Conservation (phyloP, 805 yeast genomes). For the Kuraishia floccosa region DNA sequence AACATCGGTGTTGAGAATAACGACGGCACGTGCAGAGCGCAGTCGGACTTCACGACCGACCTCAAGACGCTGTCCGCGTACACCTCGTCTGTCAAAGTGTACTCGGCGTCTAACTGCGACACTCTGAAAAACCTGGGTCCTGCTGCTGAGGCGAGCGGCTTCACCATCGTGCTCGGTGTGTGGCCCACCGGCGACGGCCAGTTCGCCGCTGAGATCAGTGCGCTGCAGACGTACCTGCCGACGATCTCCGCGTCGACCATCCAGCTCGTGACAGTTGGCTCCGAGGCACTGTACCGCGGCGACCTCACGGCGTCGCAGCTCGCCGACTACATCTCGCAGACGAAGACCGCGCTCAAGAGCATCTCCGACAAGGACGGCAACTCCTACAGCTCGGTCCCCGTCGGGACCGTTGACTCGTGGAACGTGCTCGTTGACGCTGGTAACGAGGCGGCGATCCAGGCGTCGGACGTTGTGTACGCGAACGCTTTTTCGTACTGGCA, state of each 20-base stretch:
- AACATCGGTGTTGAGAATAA: constrained; percentile 77
- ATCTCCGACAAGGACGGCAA: constrained; percentile 75
- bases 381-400: constrained; percentile 59
- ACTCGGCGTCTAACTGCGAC: constrained; percentile 91
- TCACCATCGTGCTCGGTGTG: constrained; percentile 71
- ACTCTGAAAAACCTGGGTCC: constrained; percentile 79
- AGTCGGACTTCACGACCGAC: constrained; percentile 61
- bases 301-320: constrained; percentile 71
- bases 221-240: constrained; percentile 65
- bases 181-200: constrained; percentile 91
- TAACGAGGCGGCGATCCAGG: constrained; percentile 58
- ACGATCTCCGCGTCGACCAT: constrained; percentile 55
- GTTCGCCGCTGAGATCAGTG: constrained; percentile 61
- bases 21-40: constrained; percentile 64
- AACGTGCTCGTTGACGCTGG: constrained; percentile 77
- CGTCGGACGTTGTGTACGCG: constrained; percentile 79
- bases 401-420: constrained; percentile 97
- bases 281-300: constrained; percentile 89
- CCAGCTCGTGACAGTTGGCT: constrained; percentile 79
- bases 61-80: constrained; percentile 46
- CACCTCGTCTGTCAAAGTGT: constrained; percentile 65
- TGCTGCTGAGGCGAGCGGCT: constrained; percentile 69
- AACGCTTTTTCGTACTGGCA: constrained; percentile 99
- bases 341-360: constrained; percentile 46
- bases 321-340: constrained; percentile 51